These are phyloP conservation scores for Rhodamnia rubescens DNA, from an alignment of 345 rosid genomes.

Conservation along the genomic window DNA sequence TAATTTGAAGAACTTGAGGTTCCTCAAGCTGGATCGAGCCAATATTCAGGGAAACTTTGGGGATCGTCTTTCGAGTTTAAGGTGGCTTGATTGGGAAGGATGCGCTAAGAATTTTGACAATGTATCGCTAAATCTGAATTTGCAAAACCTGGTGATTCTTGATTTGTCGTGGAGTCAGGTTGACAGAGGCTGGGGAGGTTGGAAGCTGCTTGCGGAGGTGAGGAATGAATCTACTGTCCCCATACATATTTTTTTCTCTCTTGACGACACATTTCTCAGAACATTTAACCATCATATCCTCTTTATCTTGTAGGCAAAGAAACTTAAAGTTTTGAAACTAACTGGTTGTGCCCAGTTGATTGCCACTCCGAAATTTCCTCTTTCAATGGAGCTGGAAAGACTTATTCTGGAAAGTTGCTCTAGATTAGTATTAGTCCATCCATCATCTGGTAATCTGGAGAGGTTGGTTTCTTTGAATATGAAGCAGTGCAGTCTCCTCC, in stretches of 20 bases:
- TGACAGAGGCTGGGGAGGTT: fast-evolving
- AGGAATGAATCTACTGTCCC: fast-evolving
- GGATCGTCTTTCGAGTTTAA: neutral
- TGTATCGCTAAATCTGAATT: no score
- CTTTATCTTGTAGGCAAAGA: neutral
- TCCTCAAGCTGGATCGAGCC: neutral
- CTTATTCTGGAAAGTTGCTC: no score
- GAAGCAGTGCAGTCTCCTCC: neutral
- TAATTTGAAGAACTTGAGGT: neutral
- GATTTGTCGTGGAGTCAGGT: neutral
- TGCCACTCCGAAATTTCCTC: fast-evolving
- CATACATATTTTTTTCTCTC: fast-evolving
- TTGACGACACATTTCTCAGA: no score
- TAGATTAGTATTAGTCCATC: no score
- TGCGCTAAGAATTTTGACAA: fast-evolving
- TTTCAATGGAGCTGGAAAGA: no score
- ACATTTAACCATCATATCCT: neutral
- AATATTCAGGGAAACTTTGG: fast-evolving
- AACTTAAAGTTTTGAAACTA: no score
- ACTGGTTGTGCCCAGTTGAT: fast-evolving
- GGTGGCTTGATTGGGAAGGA: neutral
- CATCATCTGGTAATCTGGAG: no score
- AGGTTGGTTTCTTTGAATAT: neutral
- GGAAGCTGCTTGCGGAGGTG: fast-evolving
- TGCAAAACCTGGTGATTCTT: neutral